A percentile compares a stretch with the other conserved stretches of the same genome.
phyloP scores from a whole-genome alignment of 2,329 filamentous ascomycete genomes.

The Fusarium sp. region DNA sequence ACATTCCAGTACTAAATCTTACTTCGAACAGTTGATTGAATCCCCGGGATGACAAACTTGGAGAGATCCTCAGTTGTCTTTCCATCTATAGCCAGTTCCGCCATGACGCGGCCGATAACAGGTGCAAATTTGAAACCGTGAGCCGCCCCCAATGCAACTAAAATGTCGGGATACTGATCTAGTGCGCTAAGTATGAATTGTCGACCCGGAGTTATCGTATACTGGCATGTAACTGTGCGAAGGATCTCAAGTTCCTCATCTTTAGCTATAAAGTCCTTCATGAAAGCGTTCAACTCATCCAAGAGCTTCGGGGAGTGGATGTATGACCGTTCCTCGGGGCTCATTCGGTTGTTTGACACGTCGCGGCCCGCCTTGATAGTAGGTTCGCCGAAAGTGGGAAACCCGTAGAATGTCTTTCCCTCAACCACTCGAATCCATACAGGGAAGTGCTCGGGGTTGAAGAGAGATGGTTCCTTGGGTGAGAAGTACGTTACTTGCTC shows the following conservation, averaged over 20 bases:
- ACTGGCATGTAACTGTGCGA: not conserved
- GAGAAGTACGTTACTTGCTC: constrained; percentile 6
- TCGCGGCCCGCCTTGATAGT: not conserved
- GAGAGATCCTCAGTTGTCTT: not conserved
- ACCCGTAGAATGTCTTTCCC: not conserved
- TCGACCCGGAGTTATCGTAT: not conserved
- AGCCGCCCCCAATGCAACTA: not conserved
- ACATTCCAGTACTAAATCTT: not conserved
- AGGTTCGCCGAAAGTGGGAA: not conserved
- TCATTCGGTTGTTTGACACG: not conserved
- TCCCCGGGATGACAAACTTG: not conserved
- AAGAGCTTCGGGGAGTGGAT: not conserved
- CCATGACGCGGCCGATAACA: not conserved
- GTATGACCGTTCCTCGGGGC: not conserved
- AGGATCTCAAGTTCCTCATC: not conserved
- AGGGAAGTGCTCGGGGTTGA: not conserved
- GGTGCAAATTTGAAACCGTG: constrained; percentile 2
- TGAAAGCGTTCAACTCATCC: not conserved
- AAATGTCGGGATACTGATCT: not conserved
- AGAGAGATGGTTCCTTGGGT: not conserved
- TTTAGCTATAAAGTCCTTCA: not conserved
- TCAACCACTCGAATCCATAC: not conserved
- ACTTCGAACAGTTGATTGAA: not conserved
- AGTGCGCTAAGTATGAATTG: not conserved
- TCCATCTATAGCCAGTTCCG: not conserved